A percentile compares a stretch with the other conserved stretches of the same genome.
Conservation (phyloP, 2,329 filamentous ascomycete species). For the Ilyonectria sp. region DNA sequence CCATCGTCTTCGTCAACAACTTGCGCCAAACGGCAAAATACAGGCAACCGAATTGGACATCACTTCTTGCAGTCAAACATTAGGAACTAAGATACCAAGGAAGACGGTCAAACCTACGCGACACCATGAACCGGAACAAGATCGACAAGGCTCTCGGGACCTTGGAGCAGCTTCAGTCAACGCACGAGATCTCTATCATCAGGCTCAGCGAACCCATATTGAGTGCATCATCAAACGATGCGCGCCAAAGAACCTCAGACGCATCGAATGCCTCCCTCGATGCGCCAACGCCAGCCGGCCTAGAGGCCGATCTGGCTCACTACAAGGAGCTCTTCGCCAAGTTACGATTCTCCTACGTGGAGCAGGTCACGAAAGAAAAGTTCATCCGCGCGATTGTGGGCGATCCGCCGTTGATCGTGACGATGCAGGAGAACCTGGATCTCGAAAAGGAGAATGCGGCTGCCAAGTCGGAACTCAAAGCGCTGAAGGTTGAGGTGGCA, state of each 20-base stretch:
- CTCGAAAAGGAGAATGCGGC: conserved; percentile 78
- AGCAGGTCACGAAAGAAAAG: conserved; percentile 98
- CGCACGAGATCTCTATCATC: conserved; percentile 80
- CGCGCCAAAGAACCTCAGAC: conserved; percentile 76
- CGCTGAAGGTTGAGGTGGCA: conserved; percentile 84
- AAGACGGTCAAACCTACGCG: accelerated
- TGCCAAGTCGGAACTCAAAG: conserved; percentile 83
- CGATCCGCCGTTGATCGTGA: conserved; percentile 89
- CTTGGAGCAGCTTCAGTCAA: conserved; percentile 68
- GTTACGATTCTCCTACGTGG: conserved; percentile 95
- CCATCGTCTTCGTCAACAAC: conserved; percentile 12
- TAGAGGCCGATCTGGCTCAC: conserved; percentile 88
- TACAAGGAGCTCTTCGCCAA: conserved; percentile 98
- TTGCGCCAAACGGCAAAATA: conserved; percentile 23
- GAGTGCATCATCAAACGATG: conserved; percentile 60
- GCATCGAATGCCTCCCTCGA: conserved; percentile 76
- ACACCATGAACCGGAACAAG: conserved; percentile 51
- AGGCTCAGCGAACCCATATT: conserved; percentile 83
- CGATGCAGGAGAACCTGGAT: conserved; percentile 84
- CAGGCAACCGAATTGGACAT: conserved; percentile 2
- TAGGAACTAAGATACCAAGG: too few species aligned
- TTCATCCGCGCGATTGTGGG: conserved; percentile 94
- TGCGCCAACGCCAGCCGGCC: conserved; percentile 79
- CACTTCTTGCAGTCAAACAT: background rate
- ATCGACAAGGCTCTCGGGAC: conserved; percentile 61